Base-by-base conservation (phyloP, 495 filamentous ascomycete genomes). In the Penicillium waksmanii region DNA sequence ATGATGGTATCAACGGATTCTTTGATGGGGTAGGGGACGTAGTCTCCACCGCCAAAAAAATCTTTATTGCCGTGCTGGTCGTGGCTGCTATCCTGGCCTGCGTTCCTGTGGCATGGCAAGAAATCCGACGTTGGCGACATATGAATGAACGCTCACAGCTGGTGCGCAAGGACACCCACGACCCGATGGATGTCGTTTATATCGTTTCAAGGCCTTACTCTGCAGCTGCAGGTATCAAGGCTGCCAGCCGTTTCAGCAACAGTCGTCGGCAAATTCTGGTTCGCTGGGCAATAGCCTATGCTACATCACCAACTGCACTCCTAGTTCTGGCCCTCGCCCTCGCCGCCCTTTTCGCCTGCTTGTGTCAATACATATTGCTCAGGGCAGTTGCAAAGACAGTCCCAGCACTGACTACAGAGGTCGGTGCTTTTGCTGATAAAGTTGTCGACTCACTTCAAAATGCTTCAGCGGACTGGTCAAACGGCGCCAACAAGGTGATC, bases 121-220 rank as follows among this genome's bases (percentile, higher is more conserved):
- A 98, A 72, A 86, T 93, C 53, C 85, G 87, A 42, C 84, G 89
- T 36, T 98, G 87, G 86, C 85, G 85, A 33, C 80, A 77, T 8
- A 89, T 90, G 81, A 83, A 87, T 68, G 72, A 87, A 57, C 87
- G 89, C 34, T 82, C 91, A 13, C 74, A 82, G 49, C 77, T 92
- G 23, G 80, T 96, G 49, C 80, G 78, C 49, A 82, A 87, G 53
- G 74, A 87, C 19, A 82, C 84, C 11, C 79, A 83, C 61, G 93
- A 97, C 62, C 85, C 89, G 2, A 85, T 97, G 82, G 96, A 98
- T 69, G 87, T 94, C 18, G 84, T 96, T 50, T 94, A 96, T 68
- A 89, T 97, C 49, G 85, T 87, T 15, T 96, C 92, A 18, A 82
- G 91, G 4, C 92, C 94, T 6, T 84, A 87, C 59, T 88, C 90